Evolutionary conservation across 164 flowering plant species (phyloP), one percentile per base, ranked within the genome.

Genomic region (Vitis vinifera): DNA sequence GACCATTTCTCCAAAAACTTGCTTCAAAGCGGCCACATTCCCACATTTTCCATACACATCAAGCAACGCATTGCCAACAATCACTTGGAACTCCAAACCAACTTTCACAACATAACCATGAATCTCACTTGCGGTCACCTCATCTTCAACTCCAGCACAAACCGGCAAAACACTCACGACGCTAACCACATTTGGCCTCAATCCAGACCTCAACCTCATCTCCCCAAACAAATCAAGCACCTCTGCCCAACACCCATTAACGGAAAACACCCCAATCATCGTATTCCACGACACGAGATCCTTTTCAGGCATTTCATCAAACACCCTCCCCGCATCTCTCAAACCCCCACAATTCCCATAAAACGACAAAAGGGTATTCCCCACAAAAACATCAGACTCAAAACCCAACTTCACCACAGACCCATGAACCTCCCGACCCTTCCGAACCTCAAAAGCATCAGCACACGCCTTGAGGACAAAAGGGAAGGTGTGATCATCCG

Each of bases 11-110:
- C 69, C 79, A 62, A 89, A 89, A 51, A 78, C 81, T 17, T 50
- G 71, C 66, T 53, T 69, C 2, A 79, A 76, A 61, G 76, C 77
- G 65, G 60, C 70, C 47, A 68, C 29, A 59, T 82, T 75, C 63
- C 89, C 84, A 70, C 92, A 88, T 72, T 88, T 90, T 29, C 89
- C 92, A 76, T 85, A 90, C 10, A 71, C 81, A 81, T 89, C 91
- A 53, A 88, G 80, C 74, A 89, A 68, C 0, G 88, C 84, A 79
- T 89, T 89, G 8, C 86, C 78, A 37, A 82, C 73, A 15, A 55
- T 78, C 64, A 86, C 78, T 9, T 76, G 71, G 23, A 59, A 31
- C 82, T 79, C 84, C 73, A 86, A 75, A 8, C 92, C 92, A 67
- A 76, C 78, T 76, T 86, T 86, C 67, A 84, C 29, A 29, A 71